These are phyloP conservation scores for Jaapia argillacea DNA, from an alignment of 768 basidiomycete genomes.

Conservation along the genomic window DNA sequence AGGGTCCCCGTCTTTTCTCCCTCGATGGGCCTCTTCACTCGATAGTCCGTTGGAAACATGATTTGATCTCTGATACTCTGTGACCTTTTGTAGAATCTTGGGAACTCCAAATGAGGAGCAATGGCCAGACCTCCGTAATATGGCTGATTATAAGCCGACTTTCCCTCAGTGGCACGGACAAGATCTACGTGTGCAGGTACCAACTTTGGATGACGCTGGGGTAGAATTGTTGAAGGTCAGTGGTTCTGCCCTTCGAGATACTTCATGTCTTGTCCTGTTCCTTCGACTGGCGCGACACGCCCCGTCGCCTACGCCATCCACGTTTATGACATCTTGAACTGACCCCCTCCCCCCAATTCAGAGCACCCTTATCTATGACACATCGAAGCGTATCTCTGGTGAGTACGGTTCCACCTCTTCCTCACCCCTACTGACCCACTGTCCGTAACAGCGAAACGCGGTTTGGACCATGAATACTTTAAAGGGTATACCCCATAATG, in stretches of 20 bases:
- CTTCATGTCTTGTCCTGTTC: no score
- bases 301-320: no score
- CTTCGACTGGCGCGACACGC: no score
- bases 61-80: constrained; percentile 3
- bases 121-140: constrained; percentile 83
- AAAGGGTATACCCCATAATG: no score
- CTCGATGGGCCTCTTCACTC: not conserved
- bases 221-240: constrained; percentile 69
- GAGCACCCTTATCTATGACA: constrained; percentile 66
- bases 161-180: constrained; percentile 92
- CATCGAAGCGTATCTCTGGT: constrained; percentile 90
- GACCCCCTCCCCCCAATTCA: constrained; percentile 3
- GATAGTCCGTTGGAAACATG: not conserved
- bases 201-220: constrained; percentile 66
- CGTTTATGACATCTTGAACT: not conserved
- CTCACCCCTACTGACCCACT: not conserved
- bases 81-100: constrained; percentile 51
- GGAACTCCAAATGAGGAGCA: constrained; percentile 87
- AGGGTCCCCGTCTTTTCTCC: constrained; percentile 12
- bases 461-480: no score
- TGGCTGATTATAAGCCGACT: constrained; percentile 94
- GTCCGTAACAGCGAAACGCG: not conserved
- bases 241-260: not conserved
- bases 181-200: constrained; percentile 57
- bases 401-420: constrained; percentile 13